Conservation (phyloP, 1,284 basidiomycete species). For the Chiua sp. region DNA sequence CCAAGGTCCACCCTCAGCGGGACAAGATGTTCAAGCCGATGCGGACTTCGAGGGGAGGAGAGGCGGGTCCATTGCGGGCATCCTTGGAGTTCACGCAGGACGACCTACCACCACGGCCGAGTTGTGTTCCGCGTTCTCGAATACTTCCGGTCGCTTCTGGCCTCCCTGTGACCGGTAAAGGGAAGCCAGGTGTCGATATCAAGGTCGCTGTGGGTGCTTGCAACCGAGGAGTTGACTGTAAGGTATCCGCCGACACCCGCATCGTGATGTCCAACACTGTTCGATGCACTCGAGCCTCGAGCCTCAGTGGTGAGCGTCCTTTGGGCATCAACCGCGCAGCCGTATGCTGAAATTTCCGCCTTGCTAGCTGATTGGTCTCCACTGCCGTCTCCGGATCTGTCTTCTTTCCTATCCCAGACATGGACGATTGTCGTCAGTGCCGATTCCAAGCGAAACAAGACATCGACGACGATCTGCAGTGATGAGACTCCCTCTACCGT, state of each 20-base stretch:
- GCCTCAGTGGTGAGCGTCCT: not conserved
- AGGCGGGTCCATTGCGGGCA: not conserved
- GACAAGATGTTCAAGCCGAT: not conserved
- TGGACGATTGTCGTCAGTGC: slow-evolving; percentile 4
- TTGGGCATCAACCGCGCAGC: too few species aligned
- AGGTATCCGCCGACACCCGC: not conserved
- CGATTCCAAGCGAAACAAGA: not conserved
- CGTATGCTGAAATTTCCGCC: too few species aligned
- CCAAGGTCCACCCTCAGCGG: too few species aligned
- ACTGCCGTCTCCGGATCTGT: not conserved
- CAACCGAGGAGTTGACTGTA: not conserved
- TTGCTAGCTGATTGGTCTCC: not conserved
- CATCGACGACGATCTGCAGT: not conserved
- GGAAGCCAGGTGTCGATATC: not conserved
- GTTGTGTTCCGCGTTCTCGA: slow-evolving; percentile 5
- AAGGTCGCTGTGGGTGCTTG: not conserved
- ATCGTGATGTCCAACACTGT: not conserved
- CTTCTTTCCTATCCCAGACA: not conserved
- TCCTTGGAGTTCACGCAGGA: not conserved
- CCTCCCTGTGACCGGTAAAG: not conserved
- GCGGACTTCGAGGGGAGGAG: not conserved
- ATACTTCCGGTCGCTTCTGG: not conserved
- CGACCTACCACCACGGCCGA: not conserved
- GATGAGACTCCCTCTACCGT: not conserved
- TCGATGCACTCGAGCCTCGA: not conserved